A percentile compares a stretch with the other conserved stretches of the same genome.
These are phyloP conservation scores for Ceratobasidium papillatum DNA, from an alignment of 1,284 basidiomycete species.

Conservation along the genomic window DNA sequence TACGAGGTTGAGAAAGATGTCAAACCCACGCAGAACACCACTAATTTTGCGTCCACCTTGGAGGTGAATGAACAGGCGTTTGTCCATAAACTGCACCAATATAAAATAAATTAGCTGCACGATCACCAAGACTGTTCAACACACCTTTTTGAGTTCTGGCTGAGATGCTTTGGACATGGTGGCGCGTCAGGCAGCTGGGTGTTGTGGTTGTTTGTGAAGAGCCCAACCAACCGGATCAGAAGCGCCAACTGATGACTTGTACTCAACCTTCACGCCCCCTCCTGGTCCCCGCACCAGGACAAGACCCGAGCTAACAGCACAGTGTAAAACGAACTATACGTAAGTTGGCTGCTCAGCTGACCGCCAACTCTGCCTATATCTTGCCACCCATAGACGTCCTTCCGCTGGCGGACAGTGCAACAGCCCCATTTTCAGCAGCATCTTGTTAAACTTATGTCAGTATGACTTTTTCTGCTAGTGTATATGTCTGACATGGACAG, in stretches of 20 bases:
- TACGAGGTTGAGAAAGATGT: constrained; percentile 98
- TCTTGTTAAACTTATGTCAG: constrained; percentile 10
- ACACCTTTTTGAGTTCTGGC: constrained; percentile 92
- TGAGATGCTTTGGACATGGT: constrained; percentile 89
- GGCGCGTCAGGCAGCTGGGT: constrained; percentile 45
- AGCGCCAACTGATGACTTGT: constrained; percentile 29
- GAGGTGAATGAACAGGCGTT: constrained; percentile 92
- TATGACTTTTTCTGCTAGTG: not conserved
- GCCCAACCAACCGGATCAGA: constrained; percentile 16
- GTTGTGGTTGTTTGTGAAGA: constrained; percentile 38
- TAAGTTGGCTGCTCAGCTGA: constrained; percentile 17
- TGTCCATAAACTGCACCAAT: constrained; percentile 94
- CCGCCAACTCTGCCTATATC: not conserved
- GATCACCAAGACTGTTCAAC: not conserved
- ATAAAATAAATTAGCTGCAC: constrained; percentile 40
- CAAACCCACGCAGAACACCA: constrained; percentile 95
- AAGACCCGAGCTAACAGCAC: constrained; percentile 5
- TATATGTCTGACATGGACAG: constrained; percentile 18
- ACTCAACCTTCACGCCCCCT: constrained; percentile 19
- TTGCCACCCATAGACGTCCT: constrained; percentile 16
- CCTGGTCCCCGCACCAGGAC: constrained; percentile 25
- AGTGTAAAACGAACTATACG: constrained; percentile 26
- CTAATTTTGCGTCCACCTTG: constrained; percentile 97
- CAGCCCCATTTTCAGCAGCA: not conserved
- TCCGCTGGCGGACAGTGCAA: constrained; percentile 22